Evolutionary conservation across 2,329 filamentous ascomycete genomes (phyloP), one percentile per base, ranked within the genome.

Genomic region (Alternaria angustiovoidea): DNA sequence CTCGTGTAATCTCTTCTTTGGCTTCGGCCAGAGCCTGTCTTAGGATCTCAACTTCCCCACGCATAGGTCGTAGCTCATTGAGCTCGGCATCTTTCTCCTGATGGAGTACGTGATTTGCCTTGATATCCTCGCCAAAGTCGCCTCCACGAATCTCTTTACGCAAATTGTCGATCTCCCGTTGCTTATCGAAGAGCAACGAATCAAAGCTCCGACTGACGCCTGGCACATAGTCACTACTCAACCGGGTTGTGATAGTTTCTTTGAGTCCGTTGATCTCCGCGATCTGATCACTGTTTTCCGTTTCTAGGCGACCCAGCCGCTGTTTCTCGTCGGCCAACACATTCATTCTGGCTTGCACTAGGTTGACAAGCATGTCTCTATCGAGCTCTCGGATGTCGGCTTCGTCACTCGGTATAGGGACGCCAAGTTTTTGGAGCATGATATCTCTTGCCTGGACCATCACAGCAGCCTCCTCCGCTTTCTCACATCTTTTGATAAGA

Each of bases 61-160:
- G 26, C 11, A 58, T 14, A 42, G n/a, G 42, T 18, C 34, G 55
- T n/a, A 54, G 49, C 26, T 42, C 7, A 30, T 11, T 11, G 7
- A 58, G 24, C 30, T 58, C 42, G 5, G 26, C 52, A 11, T 51
- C 46, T 26, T 51, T 56, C 32, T 55, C 44, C 20, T 49, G 43
- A 16, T 30, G 43, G 20, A 48, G 36, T n/a, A 11, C 14, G 7
- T 47, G 5, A 9, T 11, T 39, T 14, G 26, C 5, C 52, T 32
- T 44, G 28, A 48, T 11, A 18, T 30, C 12, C 7, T 49, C 52
- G 32, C 24, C 14, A 6, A 18, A 11, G n/a, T 49, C 12, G 4
- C 5, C 9, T 0, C 12, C 14, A 7, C 28, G 38, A 32, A 41
- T 24, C 14, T 22, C 28, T 3, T 26, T 5, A 24, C 57, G 52